Evolutionary conservation across 495 filamentous ascomycete genomes (phyloP).

Genomic region (Chaetomium fimeti): DNA sequence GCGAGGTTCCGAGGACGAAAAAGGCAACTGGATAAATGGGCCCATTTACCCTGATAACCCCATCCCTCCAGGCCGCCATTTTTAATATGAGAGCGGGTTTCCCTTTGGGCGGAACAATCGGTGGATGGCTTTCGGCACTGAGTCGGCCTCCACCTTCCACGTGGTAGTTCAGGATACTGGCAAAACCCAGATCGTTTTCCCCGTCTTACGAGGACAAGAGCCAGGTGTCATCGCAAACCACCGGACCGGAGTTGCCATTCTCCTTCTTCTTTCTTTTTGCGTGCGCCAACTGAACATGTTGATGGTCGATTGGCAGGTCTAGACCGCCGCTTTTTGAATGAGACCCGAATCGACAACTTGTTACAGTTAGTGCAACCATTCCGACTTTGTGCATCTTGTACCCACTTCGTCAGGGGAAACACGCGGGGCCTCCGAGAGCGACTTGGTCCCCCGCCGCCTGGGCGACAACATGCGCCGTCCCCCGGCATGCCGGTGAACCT

Average conservation of each 20-base stretch:
- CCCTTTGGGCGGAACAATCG: conserved; percentile 16
- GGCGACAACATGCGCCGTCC: conserved; percentile 5
- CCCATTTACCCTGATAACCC: conserved; percentile 35
- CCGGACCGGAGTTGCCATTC: background rate
- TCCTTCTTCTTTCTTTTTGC: conserved; percentile 1
- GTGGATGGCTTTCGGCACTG: background rate
- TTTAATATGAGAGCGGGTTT: conserved; percentile 24
- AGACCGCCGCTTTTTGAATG: background rate
- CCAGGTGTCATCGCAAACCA: background rate
- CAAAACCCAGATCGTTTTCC: background rate
- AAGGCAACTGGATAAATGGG: conserved; percentile 8
- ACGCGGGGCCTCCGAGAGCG: background rate
- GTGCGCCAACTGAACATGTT: conserved; percentile 4
- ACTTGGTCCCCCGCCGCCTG: background rate
- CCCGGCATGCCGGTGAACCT: background rate
- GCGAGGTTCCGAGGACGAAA: background rate
- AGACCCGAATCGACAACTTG: background rate
- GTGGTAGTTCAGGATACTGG: conserved; percentile 1
- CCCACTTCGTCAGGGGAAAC: background rate
- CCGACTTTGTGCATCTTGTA: background rate
- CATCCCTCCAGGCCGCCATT: conserved; percentile 9
- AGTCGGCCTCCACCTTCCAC: conserved; percentile 7
- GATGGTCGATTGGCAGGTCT: background rate
- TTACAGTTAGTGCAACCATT: background rate
- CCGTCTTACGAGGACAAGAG: background rate